Percentiles rank a stretch among this genome's conserved stretches.
phyloP scores from a whole-genome alignment of 2,329 filamentous ascomycete genomes.

The Penicillium sp. region DNA sequence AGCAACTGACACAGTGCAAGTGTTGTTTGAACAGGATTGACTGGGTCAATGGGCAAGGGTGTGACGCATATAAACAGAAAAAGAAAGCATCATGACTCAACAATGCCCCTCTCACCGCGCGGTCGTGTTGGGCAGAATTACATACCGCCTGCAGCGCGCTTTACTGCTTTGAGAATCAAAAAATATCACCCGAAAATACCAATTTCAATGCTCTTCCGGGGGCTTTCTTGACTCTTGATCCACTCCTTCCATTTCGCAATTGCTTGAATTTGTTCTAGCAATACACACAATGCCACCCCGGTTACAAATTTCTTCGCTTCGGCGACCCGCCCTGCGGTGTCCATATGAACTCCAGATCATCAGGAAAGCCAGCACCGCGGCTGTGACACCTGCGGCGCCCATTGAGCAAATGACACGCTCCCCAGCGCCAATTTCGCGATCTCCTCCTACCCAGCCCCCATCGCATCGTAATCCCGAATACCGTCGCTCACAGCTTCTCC shows the following conservation, averaged over 20 bases:
- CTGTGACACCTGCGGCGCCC: slow-evolving; percentile 55
- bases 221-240: slow-evolving; percentile 11
- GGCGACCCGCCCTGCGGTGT: slow-evolving; percentile 37
- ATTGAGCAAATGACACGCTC: slow-evolving; percentile 51
- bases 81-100: slow-evolving; percentile 1
- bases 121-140: slow-evolving; percentile 17
- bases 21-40: background rate
- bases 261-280: slow-evolving; percentile 4
- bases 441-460: slow-evolving; percentile 72
- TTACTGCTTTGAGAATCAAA: slow-evolving; percentile 19
- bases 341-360: slow-evolving; percentile 41
- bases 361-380: slow-evolving; percentile 44
- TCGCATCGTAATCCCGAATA: slow-evolving; percentile 83
- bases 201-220: slow-evolving; percentile 8
- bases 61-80: background rate
- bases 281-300: slow-evolving; percentile 54
- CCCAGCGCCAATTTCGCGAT: slow-evolving; percentile 49
- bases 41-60: background rate
- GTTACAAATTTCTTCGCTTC: slow-evolving; percentile 45
- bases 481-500: slow-evolving; percentile 85
- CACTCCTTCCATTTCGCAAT: slow-evolving; percentile 9
- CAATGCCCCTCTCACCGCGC: slow-evolving; percentile 13
- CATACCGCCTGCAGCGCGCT: slow-evolving; percentile 12
- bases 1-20: background rate
- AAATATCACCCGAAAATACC: slow-evolving; percentile 24